Percentiles rank a stretch among this genome's conserved stretches.
These are phyloP conservation scores for Pleoardoris graminearum DNA, from an alignment of 2,329 filamentous ascomycete genomes.

Conservation along the genomic window DNA sequence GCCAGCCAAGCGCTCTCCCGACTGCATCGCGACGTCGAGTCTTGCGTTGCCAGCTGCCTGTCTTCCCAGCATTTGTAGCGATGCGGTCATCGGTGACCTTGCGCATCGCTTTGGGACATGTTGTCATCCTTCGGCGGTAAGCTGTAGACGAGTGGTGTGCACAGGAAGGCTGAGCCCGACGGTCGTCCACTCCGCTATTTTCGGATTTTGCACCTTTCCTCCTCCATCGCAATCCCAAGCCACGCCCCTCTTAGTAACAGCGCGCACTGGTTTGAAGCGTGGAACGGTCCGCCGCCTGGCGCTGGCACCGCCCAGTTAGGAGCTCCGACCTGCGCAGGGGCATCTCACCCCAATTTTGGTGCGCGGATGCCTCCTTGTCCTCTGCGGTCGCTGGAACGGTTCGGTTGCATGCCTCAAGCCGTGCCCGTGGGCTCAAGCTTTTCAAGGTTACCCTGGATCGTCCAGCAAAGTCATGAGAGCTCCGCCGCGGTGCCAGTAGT, in stretches of 20 bases:
- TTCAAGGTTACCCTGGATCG: constrained; percentile 26
- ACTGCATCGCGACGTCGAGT: constrained; percentile 10
- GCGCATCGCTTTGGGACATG: constrained; percentile 10
- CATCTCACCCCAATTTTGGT: constrained; percentile 35
- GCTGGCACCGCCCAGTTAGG: constrained; percentile 25
- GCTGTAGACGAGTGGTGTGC: constrained; percentile 25
- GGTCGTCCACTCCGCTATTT: constrained; percentile 34
- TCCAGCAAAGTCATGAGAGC: constrained; percentile 17
- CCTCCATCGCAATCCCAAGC: constrained; percentile 27
- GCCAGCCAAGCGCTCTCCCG: constrained; percentile 9
- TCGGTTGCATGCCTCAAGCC: constrained; percentile 40
- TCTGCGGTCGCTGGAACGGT: constrained; percentile 40
- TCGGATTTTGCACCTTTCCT: constrained; percentile 19
- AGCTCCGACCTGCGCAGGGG: constrained; percentile 14
- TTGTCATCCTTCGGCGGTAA: constrained; percentile 31
- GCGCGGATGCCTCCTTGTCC: constrained; percentile 32
- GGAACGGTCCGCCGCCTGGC: constrained; percentile 46
- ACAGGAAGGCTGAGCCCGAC: constrained; percentile 37
- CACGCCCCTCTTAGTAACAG: constrained; percentile 38
- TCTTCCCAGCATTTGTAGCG: not conserved
- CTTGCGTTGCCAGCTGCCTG: constrained; percentile 3
- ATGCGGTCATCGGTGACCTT: constrained; percentile 10
- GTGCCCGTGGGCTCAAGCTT: constrained; percentile 43
- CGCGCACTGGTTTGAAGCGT: constrained; percentile 34
- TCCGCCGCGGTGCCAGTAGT: constrained; percentile 34